Base-by-base conservation (phyloP, 495 filamentous ascomycete species). In the Aspergillus conjunctus region DNA sequence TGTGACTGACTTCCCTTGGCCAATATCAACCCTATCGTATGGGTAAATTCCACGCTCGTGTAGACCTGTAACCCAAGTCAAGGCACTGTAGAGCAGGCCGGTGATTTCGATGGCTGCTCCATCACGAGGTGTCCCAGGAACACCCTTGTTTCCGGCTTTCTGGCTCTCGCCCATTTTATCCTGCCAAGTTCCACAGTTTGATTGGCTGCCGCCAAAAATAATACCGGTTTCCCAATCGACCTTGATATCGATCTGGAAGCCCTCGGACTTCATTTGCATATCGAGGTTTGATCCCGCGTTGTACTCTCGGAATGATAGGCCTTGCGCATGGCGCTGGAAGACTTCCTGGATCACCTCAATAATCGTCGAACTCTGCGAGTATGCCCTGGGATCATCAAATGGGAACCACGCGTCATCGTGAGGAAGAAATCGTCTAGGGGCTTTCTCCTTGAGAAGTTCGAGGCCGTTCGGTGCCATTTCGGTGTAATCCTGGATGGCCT, bases 151-250 rank as follows among this genome's bases (percentile, higher is more conserved):
- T 39, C 89, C 87, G 21, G 95, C 95, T 58, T 87, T 90, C 56
- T 89, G 84, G 58, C 91, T 96, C 73, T 99, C 95, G n/a, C 95
- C 95, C 94, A 98, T 99, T 82, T 99, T 99, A 77, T 99, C 95
- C 89, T 97, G 96, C 95, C 95, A 99, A 5, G 95, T 99, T 55
- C 95, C 95, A 66, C 95, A 99, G 69, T 99, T 99, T 71, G 76
- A 78, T 70, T 97, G 91, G 64, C 88, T 97, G 37, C 95, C 95
- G 39, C 95, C 95, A 65, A 93, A 96, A 59, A 99, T 87, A 54
- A 99, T 82, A 17, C 95, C 95, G 2, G 89, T 96, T 11, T 84
- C 81, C 95, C 94, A 98, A 69, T 98, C 93, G 12, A 96, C 90
- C 30, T 88, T 85, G 60, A 98, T 86, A 56, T 97, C 86, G 39